Base-by-base conservation (phyloP, 176 grass and related monocot genomes). In the Juncus effusus region DNA sequence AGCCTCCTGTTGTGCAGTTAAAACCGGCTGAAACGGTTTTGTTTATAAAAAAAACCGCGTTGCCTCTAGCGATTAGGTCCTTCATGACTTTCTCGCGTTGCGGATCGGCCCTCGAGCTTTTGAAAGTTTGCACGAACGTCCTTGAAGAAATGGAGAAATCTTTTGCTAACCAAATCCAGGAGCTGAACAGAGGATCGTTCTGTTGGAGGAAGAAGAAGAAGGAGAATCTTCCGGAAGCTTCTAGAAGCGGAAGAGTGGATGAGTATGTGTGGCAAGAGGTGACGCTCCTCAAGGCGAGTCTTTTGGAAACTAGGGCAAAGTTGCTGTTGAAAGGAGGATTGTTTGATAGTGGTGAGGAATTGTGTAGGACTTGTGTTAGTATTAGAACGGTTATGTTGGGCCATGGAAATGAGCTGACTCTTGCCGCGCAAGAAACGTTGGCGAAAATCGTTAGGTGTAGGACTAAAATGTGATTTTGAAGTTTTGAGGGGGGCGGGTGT, bases 231-330 rank as follows among this genome's bases (percentile, higher is more conserved):
- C 51, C 56, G 13, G 54, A 57, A 55, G 85, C 86, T 16, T 85
- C 89, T 42, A 75, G 78, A 0, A 94, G 89, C 39, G 78, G 80
- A 56, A 87, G 63, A 40, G 86, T 99, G 0, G 83, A 99, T 2
- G 95, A 99, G 49, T 83, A 90, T 12, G 79, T 99, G 51, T 94
- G 89, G 95, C 95, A 99, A 79, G 95, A 99, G 56, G 95, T 99
- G 37, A 99, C 85, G 2, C 83, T 99, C 16, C 95, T 94, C 62
- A 99, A 99, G 72, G 94, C 94, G 0, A 85, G 85, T 0, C 51
- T 99, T 74, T 85, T 93, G 0, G 94, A 93, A 77, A 93, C 89
- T 3, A 76, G 88, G 56, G 88, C 89, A 0, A 99, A 99, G 49
- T 80, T 99, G 62, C 52, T 99, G 42, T 85, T 99, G 38, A 80